Conservation (phyloP, 2,329 filamentous ascomycete species). For the Macrophomina tecta region DNA sequence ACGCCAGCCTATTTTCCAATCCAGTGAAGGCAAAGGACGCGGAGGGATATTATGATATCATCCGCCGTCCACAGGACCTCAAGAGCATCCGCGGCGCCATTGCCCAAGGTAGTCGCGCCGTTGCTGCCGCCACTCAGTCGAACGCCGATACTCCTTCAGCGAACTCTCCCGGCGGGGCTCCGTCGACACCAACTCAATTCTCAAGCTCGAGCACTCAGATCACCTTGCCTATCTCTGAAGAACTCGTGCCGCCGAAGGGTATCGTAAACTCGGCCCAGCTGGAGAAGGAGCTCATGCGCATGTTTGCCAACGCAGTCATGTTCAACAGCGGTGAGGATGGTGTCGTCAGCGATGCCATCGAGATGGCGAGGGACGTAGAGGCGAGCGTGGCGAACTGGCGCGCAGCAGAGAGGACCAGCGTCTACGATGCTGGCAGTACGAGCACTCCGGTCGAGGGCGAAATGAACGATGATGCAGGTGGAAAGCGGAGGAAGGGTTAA, state of each 20-base stretch:
- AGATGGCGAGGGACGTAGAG: slow-evolving; percentile 90
- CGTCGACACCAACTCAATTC: slow-evolving; percentile 37
- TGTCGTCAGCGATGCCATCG: slow-evolving; percentile 83
- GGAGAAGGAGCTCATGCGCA: slow-evolving; percentile 90
- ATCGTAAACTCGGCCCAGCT: slow-evolving; percentile 94
- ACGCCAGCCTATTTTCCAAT: slow-evolving; percentile 57
- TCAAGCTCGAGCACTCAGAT: slow-evolving; percentile 20
- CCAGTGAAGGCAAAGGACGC: slow-evolving; percentile 58
- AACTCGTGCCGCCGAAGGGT: slow-evolving; percentile 82
- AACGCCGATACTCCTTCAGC: slow-evolving; percentile 66
- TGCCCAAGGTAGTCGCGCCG: slow-evolving; percentile 62
- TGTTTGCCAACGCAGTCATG: slow-evolving; percentile 99
- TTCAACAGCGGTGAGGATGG: slow-evolving; percentile 93
- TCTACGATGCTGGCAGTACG: slow-evolving; percentile 13
- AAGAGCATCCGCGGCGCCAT: slow-evolving; percentile 59
- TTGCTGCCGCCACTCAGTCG: slow-evolving; percentile 57
- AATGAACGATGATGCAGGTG: slow-evolving; percentile 5
- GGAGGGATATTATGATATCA: slow-evolving; percentile 59
- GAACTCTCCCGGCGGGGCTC: slow-evolving; percentile 58
- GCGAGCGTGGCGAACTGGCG: slow-evolving; percentile 77
- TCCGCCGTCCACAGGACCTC: slow-evolving; percentile 58
- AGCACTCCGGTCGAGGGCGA: slow-evolving; percentile 40
- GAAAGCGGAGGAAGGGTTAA: slow-evolving; percentile 20
- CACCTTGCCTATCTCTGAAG: slow-evolving; percentile 69
- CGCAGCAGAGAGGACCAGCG: slow-evolving; percentile 64